Percentiles rank a stretch among this genome's conserved stretches.
phyloP scores from a whole-genome alignment of 2,329 filamentous ascomycete genomes.

The Rugonectria rugulosa region DNA sequence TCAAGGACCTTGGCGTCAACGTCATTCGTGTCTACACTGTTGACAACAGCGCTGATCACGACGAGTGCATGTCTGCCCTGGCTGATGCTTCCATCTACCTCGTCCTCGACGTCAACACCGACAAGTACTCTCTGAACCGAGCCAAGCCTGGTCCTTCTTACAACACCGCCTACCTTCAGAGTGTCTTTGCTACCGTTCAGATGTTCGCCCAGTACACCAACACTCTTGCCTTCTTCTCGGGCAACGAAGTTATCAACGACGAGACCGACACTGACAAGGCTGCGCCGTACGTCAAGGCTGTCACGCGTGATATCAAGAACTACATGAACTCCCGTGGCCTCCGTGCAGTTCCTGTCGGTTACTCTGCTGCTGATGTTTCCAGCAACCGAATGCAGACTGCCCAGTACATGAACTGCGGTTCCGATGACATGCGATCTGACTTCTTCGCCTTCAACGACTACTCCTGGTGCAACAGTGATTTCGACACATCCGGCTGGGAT shows the following conservation, averaged over 20 bases:
- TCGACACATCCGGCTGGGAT: constrained; percentile 79
- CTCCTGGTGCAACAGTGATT: constrained; percentile 82
- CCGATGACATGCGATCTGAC: constrained; percentile 83
- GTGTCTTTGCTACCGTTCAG: constrained; percentile 88
- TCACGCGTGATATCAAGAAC: constrained; percentile 78
- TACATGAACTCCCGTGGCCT: constrained; percentile 70
- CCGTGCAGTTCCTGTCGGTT: constrained; percentile 76
- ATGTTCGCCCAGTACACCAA: constrained; percentile 84
- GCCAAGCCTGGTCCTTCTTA: constrained; percentile 79
- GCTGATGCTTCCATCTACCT: constrained; percentile 90
- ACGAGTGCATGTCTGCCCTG: constrained; percentile 83
- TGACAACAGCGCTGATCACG: constrained; percentile 84
- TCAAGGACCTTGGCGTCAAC: constrained; percentile 88
- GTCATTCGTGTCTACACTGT: constrained; percentile 92
- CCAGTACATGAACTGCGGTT: constrained; percentile 91
- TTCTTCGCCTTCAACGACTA: constrained; percentile 93
- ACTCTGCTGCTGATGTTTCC: constrained; percentile 81
- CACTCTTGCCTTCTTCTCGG: constrained; percentile 85
- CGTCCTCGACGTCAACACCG: constrained; percentile 90
- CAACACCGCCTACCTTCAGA: constrained; percentile 84
- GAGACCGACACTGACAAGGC: constrained; percentile 66
- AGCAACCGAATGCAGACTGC: constrained; percentile 88
- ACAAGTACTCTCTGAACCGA: constrained; percentile 87
- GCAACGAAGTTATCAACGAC: constrained; percentile 82
- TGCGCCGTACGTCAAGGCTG: constrained; percentile 80